Evolutionary conservation across 768 basidiomycete genomes (phyloP).

Genomic region (Boletellus ananas): DNA sequence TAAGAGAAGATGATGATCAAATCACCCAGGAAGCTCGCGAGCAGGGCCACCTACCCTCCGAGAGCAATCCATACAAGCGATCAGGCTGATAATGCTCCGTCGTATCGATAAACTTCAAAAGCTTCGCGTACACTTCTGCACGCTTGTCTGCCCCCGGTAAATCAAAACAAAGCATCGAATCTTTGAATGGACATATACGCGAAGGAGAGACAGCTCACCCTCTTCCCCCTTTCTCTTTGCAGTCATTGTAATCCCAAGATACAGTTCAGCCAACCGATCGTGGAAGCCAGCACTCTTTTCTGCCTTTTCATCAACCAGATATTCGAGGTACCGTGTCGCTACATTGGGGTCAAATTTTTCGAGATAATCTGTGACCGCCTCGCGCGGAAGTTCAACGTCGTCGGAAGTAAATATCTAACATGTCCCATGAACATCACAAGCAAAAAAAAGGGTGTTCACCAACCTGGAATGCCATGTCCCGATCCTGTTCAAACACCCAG

Average conservation of each 20-base stretch:
- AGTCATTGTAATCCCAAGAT: slow-evolving; percentile 62
- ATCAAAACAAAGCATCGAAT: background rate
- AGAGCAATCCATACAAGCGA: slow-evolving; percentile 76
- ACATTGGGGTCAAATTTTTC: slow-evolving; percentile 63
- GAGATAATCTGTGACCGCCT: slow-evolving; percentile 72
- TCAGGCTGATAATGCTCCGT: slow-evolving; percentile 72
- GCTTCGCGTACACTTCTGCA: slow-evolving; percentile 56
- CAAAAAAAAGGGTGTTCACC: background rate
- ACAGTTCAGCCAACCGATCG: slow-evolving; percentile 85
- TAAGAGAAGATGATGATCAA: slow-evolving; percentile 26
- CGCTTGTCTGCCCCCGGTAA: slow-evolving; percentile 38
- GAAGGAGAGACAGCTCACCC: slow-evolving; percentile 35
- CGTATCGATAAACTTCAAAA: slow-evolving; percentile 71
- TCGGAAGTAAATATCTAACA: slow-evolving; percentile 91
- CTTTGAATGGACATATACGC: background rate
- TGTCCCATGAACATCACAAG: background rate
- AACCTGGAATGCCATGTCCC: slow-evolving; percentile 75
- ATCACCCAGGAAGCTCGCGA: background rate
- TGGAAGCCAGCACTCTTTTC: slow-evolving; percentile 73
- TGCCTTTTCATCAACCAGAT: slow-evolving; percentile 68
- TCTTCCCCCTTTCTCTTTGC: slow-evolving; percentile 59
- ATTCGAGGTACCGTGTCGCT: slow-evolving; percentile 80
- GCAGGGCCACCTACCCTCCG: slow-evolving; percentile 57
- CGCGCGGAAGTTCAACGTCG: slow-evolving; percentile 84
- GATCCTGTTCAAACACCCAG: slow-evolving; percentile 81